Evolutionary conservation across 2,329 filamentous ascomycete species (phyloP).

Genomic region (Diaporthe citriasiana): DNA sequence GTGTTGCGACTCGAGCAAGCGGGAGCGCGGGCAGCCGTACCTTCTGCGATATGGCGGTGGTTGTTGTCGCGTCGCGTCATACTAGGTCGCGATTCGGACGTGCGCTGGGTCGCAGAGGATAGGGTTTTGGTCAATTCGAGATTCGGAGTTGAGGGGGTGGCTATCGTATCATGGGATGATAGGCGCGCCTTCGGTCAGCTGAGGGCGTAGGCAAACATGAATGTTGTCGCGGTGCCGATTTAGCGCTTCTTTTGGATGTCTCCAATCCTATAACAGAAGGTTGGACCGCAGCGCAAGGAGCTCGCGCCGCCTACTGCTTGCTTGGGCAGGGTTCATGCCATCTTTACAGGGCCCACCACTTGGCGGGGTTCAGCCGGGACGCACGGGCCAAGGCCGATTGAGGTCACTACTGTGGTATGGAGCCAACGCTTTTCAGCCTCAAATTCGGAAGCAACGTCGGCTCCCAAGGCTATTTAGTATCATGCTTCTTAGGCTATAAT

Average conservation of each 20-base stretch:
- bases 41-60: conserved; percentile 33
- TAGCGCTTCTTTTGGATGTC: conserved; percentile 24
- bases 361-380: conserved; percentile 23
- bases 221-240: background rate
- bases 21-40: conserved; percentile 34
- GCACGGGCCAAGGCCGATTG: conserved; percentile 9
- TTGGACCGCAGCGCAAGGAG: conserved; percentile 11
- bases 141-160: background rate
- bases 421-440: conserved; percentile 16
- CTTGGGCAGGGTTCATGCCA: conserved; percentile 20
- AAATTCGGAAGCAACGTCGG: conserved; percentile 12
- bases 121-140: background rate
- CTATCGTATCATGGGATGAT: background rate
- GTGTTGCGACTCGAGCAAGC: conserved; percentile 32
- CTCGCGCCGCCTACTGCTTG: background rate
- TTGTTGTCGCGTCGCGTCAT: conserved; percentile 41
- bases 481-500: conserved; percentile 10
- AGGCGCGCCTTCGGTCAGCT: background rate
- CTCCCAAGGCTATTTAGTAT: background rate
- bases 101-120: conserved; percentile 13
- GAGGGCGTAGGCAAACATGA: conserved; percentile 11
- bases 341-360: background rate
- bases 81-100: conserved; percentile 35
- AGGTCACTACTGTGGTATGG: background rate
- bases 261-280: conserved; percentile 1